A percentile compares a stretch with the other conserved stretches of the same genome.
phyloP scores from a whole-genome alignment of 495 filamentous ascomycete species.

The Trichocladium uniseriatum region DNA sequence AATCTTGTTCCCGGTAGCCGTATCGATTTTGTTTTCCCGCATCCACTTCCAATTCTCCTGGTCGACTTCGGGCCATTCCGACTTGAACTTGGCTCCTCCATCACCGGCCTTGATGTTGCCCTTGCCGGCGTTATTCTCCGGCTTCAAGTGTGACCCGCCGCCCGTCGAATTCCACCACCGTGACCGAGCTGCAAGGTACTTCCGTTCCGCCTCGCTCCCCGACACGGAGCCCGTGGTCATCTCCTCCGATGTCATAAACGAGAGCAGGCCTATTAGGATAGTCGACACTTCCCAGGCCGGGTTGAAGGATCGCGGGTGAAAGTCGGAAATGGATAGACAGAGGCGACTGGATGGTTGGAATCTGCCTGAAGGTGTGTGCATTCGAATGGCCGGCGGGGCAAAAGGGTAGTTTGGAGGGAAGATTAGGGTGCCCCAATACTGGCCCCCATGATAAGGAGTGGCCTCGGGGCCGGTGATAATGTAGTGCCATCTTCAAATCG shows the following conservation, averaged over 20 bases:
- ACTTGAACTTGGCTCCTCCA: constrained; percentile 79
- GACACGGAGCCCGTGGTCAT: constrained; percentile 96
- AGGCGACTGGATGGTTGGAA: constrained; percentile 89
- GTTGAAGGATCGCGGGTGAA: constrained; percentile 96
- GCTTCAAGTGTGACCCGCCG: constrained; percentile 62
- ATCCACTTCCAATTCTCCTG: constrained; percentile 93
- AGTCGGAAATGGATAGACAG: constrained; percentile 91
- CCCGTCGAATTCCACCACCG: constrained; percentile 97
- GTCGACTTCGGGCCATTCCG: constrained; percentile 86
- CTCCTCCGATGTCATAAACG: constrained; percentile 97
- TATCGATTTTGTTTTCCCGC: constrained; percentile 69
- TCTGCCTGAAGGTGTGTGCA: constrained; percentile 94
- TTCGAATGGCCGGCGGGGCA: constrained; percentile 91
- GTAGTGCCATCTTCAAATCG: constrained; percentile 78
- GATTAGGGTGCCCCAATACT: constrained; percentile 96
- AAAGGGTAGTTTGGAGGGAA: constrained; percentile 97
- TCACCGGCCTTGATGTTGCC: constrained; percentile 64
- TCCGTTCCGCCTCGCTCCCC: constrained; percentile 67
- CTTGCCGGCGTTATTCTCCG: constrained; percentile 30
- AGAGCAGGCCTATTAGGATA: constrained; percentile 86
- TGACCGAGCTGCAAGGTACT: constrained; percentile 64
- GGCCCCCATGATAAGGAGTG: constrained; percentile 88
- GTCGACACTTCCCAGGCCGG: constrained; percentile 98
- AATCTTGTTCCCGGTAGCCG: constrained; percentile 56
- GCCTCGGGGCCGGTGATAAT: constrained; percentile 92